Evolutionary conservation across 805 yeast genomes (phyloP), one percentile per base, ranked within the genome.

Genomic region (Kodamaea kaohsiungensis): DNA sequence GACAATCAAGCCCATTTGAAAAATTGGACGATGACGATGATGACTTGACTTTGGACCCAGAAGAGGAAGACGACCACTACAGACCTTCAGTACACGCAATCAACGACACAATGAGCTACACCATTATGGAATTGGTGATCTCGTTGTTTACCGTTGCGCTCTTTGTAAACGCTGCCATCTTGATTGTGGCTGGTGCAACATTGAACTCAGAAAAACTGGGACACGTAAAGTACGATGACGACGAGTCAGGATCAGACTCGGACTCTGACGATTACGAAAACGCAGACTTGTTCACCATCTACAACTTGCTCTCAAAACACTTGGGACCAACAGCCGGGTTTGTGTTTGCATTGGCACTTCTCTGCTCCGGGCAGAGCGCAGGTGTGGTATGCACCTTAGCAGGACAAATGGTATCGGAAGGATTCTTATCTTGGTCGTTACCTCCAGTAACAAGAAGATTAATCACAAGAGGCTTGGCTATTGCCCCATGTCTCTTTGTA

Each of bases 311-410:
- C 25, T 77, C 84, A 4, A 73, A 77, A 30, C 89, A 88, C 63
- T 77, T 91, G 40, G 88, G 96, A 1, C 87, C 89, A 13, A 84
- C 91, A 5, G 98, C 97, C 0, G 98, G 96, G 5, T 75, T 89
- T 8, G 86, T 91, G 0, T 91, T 92, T 76, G 97, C 97, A 0
- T 70, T 91, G 49, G 97, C 97, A 0, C 81, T 91, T 70, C 75
- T 91, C 46, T 91, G 89, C 66, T 86, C 93, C 12, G 98, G 98
- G n/a, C 93, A 91, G 65, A 87, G 95, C 63, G 97, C 97, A 1
- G 97, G 97, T 43, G 89, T 93, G 40, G 96, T 91, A 16, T 91
- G 96, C 65, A 92, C 97, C 0, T 79, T 92, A 63, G 92, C 97
- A 1, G 96, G 97, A 38, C 97, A 91, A 67, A 89, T 90, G 84